A percentile compares a stretch with the other conserved stretches of the same genome.
Conservation (phyloP, 495 filamentous ascomycete genomes). For the Halenospora varia region DNA sequence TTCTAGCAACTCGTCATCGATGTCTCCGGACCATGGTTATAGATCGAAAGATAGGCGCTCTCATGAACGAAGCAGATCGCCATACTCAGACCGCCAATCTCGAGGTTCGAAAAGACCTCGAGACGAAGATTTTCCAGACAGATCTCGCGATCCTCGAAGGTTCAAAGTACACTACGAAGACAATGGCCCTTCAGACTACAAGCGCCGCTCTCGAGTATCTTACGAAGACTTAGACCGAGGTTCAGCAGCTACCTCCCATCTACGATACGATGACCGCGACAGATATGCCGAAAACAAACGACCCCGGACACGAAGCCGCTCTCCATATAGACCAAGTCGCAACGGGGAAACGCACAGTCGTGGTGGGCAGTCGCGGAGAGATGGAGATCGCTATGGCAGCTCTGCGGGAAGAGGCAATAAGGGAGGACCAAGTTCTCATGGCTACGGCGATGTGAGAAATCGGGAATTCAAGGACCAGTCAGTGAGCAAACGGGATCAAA, state of each 20-base stretch:
- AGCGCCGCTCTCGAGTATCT: conserved; percentile 40
- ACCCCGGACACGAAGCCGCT: conserved; percentile 63
- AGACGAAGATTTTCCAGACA: conserved; percentile 59
- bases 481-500: conserved; percentile 63
- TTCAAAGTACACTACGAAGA: conserved; percentile 61
- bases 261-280: conserved; percentile 50
- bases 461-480: conserved; percentile 51
- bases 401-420: conserved; percentile 20
- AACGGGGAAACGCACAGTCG: conserved; percentile 39
- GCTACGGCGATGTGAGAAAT: conserved; percentile 23
- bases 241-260: conserved; percentile 38
- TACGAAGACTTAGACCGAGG: conserved; percentile 69
- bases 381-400: conserved; percentile 28
- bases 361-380: conserved; percentile 26
- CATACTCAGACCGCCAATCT: conserved; percentile 32
- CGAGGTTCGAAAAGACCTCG: conserved; percentile 66
- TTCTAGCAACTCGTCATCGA: conserved; percentile 65
- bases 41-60: conserved; percentile 38
- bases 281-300: conserved; percentile 51
- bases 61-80: conserved; percentile 50
- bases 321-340: conserved; percentile 46
- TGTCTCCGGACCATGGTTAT: conserved; percentile 70
- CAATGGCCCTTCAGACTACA: conserved; percentile 33
- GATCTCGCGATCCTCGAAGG: conserved; percentile 47
- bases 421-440: conserved; percentile 16